Percentiles rank a stretch among this genome's conserved stretches.
Conservation (phyloP, 257 asterid genomes). For the Ehretia macrophylla region DNA sequence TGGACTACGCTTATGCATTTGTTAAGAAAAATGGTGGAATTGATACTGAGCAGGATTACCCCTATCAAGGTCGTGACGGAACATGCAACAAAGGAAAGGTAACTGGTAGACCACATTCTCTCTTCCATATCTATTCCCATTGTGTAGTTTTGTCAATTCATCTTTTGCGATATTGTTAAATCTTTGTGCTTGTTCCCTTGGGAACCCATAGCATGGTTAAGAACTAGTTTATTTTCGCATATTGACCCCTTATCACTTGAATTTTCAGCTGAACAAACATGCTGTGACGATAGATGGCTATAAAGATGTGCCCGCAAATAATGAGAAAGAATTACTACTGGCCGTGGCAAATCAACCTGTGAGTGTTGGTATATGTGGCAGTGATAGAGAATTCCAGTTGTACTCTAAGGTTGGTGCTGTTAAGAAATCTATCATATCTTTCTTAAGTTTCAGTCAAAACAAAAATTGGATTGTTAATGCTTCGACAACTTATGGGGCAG, state of each 20-base stretch:
- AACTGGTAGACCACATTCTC: not conserved
- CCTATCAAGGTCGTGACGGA: conserved; percentile 53
- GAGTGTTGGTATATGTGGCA: conserved; percentile 93
- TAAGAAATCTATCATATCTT: not conserved
- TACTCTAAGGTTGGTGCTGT: conserved; percentile 61
- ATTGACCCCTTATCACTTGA: not conserved
- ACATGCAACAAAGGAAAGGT: conserved; percentile 69
- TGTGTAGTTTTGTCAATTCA: not conserved
- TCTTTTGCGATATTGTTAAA: not conserved
- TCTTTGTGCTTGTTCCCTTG: not conserved
- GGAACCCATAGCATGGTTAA: not conserved
- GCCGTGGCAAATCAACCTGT: conserved; percentile 89
- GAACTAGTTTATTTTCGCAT: not conserved
- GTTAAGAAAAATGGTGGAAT: conserved; percentile 70
- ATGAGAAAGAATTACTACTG: conserved; percentile 63
- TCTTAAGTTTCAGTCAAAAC: not conserved
- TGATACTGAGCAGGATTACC: conserved; percentile 82
- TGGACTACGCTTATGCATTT: conserved; percentile 79
- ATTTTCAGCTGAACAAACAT: conserved; percentile 56
- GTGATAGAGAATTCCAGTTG: conserved; percentile 66
- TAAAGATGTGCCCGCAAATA: conserved; percentile 45
- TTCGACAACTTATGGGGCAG: conserved; percentile 35
- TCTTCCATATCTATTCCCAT: not conserved
- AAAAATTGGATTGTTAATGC: not conserved
- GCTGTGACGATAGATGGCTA: conserved; percentile 86